Base-by-base conservation (phyloP, 192 early-diverging fungal species). In the Coemansia sp. region DNA sequence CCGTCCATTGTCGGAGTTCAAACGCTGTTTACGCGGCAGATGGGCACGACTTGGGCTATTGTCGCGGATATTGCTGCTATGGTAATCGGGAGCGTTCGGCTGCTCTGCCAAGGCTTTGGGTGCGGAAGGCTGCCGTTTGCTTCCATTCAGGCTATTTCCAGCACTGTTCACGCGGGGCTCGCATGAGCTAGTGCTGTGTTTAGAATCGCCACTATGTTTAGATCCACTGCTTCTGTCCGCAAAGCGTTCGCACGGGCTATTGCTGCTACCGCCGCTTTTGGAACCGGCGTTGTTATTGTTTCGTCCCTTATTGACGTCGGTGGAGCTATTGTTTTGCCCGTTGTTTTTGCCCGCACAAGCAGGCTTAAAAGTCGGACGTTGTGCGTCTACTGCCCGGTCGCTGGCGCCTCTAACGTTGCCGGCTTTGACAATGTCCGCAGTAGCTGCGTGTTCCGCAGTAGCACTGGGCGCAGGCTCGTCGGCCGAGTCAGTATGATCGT, bases 341-440 rank as follows among this genome's bases (percentile, higher is more conserved):
- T 52, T 52, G 50, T 50, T 62, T 21, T 46, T 22, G 31, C 12
- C 36, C 22, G 23, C 19, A 50, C 34, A 62, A 23, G 49, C 60
- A 46, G 60, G 37, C 12, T 47, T 14, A 31, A 7, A 25, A 48
- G 9, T 26, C 49, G 28, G 17, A 17, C 37, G 48, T 36, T 62
- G 47, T 51, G 48, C 22, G 60, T 49, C 60, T 62, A 52, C 60
- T 62, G 60, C 60, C 31, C 19, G 20, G 34, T 49, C 37, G 64
- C 49, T 54, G 56, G 53, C 53, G 31, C 25, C 56, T 57, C 64
- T 58, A 54, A 56, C 50, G 56, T 56, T 65, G 44, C 52, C 64
- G 55, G 22, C 12, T 46, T 57, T 36, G 42, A 47, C 42, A 26
- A 25, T 11, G 11, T 5, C 40, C 11, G 20, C 50, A 21, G 50